phyloP scores from a whole-genome alignment of 2,329 filamentous ascomycete species.

The Fusarium solani-melongenae region DNA sequence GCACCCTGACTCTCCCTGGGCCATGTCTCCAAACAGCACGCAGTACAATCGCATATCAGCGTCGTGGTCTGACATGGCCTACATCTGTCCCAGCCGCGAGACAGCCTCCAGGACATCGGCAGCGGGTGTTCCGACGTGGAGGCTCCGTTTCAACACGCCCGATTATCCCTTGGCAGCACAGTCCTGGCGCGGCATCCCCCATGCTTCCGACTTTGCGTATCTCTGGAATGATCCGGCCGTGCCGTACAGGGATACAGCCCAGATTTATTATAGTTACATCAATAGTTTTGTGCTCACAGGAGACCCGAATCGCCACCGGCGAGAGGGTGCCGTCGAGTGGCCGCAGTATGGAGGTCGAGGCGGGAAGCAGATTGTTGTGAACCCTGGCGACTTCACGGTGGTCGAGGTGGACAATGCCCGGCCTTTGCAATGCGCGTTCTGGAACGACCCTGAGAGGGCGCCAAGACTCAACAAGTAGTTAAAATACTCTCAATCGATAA shows the following conservation, averaged over 20 bases:
- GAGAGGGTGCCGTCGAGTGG: neutral
- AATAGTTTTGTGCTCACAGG: conserved; percentile 9
- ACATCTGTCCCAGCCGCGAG: conserved; percentile 9
- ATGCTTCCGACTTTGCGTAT: conserved; percentile 2
- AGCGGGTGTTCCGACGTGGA: conserved; percentile 1
- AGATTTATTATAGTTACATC: neutral
- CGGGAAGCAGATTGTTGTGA: neutral
- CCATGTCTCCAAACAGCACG: conserved; percentile 1
- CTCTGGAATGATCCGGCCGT: conserved; percentile 8
- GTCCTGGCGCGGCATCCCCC: conserved; percentile 3
- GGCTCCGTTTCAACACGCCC: conserved; percentile 10
- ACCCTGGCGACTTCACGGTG: neutral
- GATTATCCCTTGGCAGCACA: neutral
- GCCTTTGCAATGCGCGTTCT: neutral
- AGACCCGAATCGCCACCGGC: neutral
- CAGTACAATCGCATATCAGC: conserved; percentile 18
- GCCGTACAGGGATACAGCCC: neutral
- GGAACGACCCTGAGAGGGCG: conserved; percentile 9
- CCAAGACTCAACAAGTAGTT: conserved; percentile 4
- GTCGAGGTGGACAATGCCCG: neutral
- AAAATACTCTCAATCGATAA: neutral
- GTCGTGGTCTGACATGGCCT: conserved; percentile 15
- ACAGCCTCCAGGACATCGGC: neutral
- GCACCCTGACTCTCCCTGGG: conserved; percentile 8
- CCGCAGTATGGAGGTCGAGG: neutral